A percentile compares a stretch with the other conserved stretches of the same genome.
Conservation (phyloP, 2,329 filamentous ascomycete genomes). For the Eutypa lata region DNA sequence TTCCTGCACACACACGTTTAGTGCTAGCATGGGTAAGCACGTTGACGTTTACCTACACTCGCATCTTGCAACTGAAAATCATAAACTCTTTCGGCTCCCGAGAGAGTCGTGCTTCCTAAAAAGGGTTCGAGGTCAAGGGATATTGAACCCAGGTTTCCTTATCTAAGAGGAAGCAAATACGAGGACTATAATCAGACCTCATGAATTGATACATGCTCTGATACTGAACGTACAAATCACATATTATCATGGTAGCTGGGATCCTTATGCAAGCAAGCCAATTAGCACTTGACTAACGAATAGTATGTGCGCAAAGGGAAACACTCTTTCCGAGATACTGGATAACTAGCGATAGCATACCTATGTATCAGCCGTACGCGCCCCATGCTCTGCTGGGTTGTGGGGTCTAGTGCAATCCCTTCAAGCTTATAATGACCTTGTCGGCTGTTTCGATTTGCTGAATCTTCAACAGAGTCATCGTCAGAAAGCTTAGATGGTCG, state of each 20-base stretch:
- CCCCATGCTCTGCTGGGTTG: too few relatives aligned
- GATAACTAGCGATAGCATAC: too few relatives aligned
- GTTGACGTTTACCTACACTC: too few relatives aligned
- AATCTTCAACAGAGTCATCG: not conserved
- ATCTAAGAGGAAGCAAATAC: not conserved
- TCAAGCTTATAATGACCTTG: not conserved
- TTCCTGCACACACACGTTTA: not conserved
- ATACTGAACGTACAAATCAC: too few relatives aligned
- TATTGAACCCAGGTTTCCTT: not conserved
- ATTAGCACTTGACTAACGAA: not conserved
- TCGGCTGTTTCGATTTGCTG: not conserved
- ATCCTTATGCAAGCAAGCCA: not conserved
- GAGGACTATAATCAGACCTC: not conserved
- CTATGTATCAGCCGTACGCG: too few relatives aligned
- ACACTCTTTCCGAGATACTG: too few relatives aligned
- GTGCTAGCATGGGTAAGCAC: not conserved
- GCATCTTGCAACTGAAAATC: too few relatives aligned
- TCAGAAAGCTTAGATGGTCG: not conserved
- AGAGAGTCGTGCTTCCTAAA: too few relatives aligned
- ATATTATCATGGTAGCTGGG: not conserved
- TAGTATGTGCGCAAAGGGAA: too few relatives aligned
- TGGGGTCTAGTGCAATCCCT: not conserved
- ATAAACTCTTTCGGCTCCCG: too few relatives aligned
- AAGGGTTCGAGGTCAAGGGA: not conserved
- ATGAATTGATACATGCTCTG: not conserved